Base-by-base conservation (phyloP, 208 protist genomes). In the Sergeia podlipaevii region DNA sequence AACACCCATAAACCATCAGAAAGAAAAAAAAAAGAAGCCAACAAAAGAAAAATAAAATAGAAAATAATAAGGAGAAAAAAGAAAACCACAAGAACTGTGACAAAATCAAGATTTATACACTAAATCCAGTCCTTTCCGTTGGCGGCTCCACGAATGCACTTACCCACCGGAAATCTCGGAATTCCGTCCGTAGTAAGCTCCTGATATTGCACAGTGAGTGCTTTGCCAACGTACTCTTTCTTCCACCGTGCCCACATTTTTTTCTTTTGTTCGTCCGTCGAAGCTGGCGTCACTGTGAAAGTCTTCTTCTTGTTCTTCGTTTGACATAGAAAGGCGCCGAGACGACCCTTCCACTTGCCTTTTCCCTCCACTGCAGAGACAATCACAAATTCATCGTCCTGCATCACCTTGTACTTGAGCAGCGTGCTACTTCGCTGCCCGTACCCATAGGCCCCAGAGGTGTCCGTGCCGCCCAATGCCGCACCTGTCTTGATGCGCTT, bases 391-490 rank as follows among this genome's bases (percentile, higher is more conserved):
- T 96, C 89, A 15, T 67, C 84, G 23, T 96, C 89, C 24, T 87
- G 80, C 85, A 93, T 96, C 18, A 80, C 44, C 63, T 93, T 93
- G 74, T 92, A 89, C 76, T 96, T 96, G 4, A 96, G 72, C n/a
- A 96, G 41, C 20, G 69, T 78, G 36, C 70, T 68, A 36, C 79
- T 89, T 7, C 89, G 85, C 62, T 86, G 69, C 0, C 89, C 89
- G 59, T 86, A 86, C 33, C 65, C 80, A 59, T 96, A 96, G 4
- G 79, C 79, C 15, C 63, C 78, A 17, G 54, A 32, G 11, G 53
- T 37, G n/a, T 17, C 41, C 39, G 18, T n/a, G 23, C 18, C 3
- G 27, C 11, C n/a, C 17, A 5, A 5, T 5, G 26, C 0, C 27
- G 24, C 21, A 5, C 2, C 11, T 4, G 20, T 36, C 11, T 8